Base-by-base conservation (phyloP, 768 basidiomycete species). In the Tulasnella sp. region DNA sequence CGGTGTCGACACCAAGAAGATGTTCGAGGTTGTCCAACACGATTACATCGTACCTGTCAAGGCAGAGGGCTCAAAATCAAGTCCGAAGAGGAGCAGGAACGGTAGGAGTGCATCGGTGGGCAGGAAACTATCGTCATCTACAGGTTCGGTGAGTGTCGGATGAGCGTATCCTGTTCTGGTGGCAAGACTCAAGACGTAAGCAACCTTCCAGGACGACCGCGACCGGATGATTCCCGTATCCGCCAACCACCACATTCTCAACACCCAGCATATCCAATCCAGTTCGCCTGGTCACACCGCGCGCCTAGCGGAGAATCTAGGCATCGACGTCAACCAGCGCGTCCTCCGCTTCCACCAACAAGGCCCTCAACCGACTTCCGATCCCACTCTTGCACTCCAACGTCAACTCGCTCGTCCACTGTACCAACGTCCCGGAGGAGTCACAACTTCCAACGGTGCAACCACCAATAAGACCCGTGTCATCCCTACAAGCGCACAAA, bases 341-440 rank as follows among this genome's bases (percentile, higher is more conserved):
- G 85, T 96, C 52, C 79, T 96, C 5, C 84, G 87, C 4, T 96
- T 92, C 71, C 86, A 90, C 69, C 90, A 93, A 68, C 82, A 82
- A 15, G 92, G 93, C 0, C 86, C 91, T 1, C 69, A 82, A 0
- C 81, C 91, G 0, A 84, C 85, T 2, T 84, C 86, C 1, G 86
- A 91, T 65, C 80, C 78, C 1, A 81, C 83, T 4, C 80, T 93
- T 24, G 77, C 82, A 17, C 79, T 84, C 65, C 91, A 87, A 65
- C 85, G 87, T 51, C 85, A 85, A 68, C 83, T 80, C 56, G 90
- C 82, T 1, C 78, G 80, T 10, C 86, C 91, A 0, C 77, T 88
- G 9, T 88, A 86, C 64, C 80, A 83, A 3, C 75, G 76, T 5
- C 80, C 85, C 0, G 81, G 83, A 0, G 75, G 81, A 0, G 70